A percentile compares a stretch with the other conserved stretches of the same genome.
These are phyloP conservation scores for Hondaea fermentalgiana DNA, from an alignment of 108 stramenopile genomes.

Conservation along the genomic window DNA sequence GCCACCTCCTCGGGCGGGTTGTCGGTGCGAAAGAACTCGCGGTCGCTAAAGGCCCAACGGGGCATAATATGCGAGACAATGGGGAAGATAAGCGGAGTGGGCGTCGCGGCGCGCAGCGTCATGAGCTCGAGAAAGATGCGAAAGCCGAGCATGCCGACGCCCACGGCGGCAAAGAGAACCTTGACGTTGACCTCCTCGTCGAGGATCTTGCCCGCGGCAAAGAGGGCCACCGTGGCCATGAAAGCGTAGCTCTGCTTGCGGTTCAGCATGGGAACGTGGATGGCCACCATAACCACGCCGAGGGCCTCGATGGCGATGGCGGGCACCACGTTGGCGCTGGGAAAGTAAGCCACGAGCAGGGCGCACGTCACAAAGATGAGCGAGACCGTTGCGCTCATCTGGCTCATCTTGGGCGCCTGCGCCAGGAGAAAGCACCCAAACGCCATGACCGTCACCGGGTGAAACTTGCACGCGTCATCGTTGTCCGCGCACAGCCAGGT, in stretches of 20 bases:
- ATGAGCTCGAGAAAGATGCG: background rate
- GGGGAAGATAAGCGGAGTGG: background rate
- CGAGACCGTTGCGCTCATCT: background rate
- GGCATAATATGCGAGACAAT: background rate
- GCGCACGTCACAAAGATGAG: background rate
- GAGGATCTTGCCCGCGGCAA: background rate
- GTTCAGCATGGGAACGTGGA: background rate
- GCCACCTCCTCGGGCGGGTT: background rate
- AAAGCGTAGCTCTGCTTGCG: background rate
- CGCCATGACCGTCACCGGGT: background rate
- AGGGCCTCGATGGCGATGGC: background rate
- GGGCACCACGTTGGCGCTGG: background rate
- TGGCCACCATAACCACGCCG: background rate
- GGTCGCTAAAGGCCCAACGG: background rate
- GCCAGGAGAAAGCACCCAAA: background rate
- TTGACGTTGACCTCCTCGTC: background rate
- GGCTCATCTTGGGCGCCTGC: background rate
- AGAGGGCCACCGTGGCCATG: background rate
- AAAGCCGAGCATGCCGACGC: background rate
- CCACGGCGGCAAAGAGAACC: background rate
- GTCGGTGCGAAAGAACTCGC: conserved; percentile 15
- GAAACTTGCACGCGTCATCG: background rate
- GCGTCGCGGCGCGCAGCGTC: background rate
- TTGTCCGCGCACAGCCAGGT: conserved; percentile 8
- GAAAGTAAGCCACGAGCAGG: background rate